These are phyloP conservation scores for Furcasterigmium furcatum DNA, from an alignment of 2,329 filamentous ascomycete genomes.

Conservation along the genomic window DNA sequence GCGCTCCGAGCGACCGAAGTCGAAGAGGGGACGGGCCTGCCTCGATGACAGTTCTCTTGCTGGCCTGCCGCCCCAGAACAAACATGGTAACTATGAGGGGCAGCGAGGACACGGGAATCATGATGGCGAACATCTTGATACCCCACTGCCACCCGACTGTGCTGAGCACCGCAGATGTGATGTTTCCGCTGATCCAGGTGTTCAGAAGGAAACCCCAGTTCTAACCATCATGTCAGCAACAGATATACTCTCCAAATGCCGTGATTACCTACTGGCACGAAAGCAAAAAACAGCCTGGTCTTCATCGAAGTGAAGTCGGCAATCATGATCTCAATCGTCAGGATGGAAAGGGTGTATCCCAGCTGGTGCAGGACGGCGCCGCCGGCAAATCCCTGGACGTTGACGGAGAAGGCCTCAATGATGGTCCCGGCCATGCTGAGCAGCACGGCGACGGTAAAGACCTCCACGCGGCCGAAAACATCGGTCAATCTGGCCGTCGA, in stretches of 20 bases:
- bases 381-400: constrained; percentile 49
- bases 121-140: constrained; percentile 62
- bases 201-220: constrained; percentile 60
- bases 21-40: constrained; percentile 31
- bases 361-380: constrained; percentile 61
- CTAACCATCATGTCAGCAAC: too few relatives aligned
- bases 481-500: constrained; percentile 61
- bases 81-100: constrained; percentile 44
- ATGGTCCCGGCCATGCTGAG: constrained; percentile 53
- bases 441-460: constrained; percentile 37
- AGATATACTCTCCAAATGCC: too few relatives aligned
- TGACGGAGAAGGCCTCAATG: constrained; percentile 47
- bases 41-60: constrained; percentile 33
- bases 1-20: constrained; percentile 30
- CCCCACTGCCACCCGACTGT: constrained; percentile 59
- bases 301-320: constrained; percentile 62
- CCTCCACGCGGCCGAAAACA: constrained; percentile 56
- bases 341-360: constrained; percentile 58
- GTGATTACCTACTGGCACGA: too few relatives aligned
- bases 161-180: constrained; percentile 48
- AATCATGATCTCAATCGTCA: constrained; percentile 62
- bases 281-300: constrained; percentile 62
- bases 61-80: constrained; percentile 38
- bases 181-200: constrained; percentile 61
- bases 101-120: constrained; percentile 52